Evolutionary conservation across 2,329 filamentous ascomycete genomes (phyloP).

Genomic region (Cercospora canescens): DNA sequence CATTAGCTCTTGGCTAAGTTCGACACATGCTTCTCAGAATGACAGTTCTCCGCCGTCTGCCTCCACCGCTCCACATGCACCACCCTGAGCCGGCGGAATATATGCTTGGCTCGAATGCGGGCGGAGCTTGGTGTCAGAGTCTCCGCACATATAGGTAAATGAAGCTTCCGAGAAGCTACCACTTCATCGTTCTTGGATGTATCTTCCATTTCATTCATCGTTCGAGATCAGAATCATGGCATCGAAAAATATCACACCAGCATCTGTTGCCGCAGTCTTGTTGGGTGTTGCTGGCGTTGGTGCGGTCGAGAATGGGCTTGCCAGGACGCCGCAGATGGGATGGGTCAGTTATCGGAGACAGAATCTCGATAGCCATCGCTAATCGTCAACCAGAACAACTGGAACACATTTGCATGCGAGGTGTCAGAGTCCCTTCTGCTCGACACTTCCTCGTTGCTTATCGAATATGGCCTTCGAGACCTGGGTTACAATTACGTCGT

Average conservation of each 20-base stretch:
- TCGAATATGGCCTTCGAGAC: neutral
- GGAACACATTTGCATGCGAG: neutral
- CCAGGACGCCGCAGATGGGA: neutral
- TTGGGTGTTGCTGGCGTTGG: neutral
- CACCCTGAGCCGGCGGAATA: neutral
- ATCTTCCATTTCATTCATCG: neutral
- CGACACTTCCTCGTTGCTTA: neutral
- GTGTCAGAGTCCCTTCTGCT: neutral
- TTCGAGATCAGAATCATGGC: neutral
- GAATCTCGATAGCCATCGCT: neutral
- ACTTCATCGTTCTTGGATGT: neutral
- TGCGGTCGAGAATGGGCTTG: neutral
- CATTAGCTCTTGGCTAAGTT: neutral
- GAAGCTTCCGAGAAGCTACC: neutral
- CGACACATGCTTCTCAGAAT: neutral
- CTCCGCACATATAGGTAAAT: neutral
- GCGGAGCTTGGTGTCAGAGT: neutral
- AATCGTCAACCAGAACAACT: neutral
- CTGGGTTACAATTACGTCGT: neutral
- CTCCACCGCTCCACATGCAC: neutral
- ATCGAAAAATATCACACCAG: neutral
- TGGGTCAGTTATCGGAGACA: neutral
- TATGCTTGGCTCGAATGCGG: neutral
- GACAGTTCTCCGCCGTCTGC: neutral
- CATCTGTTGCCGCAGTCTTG: neutral